Evolutionary conservation across 805 yeast species (phyloP), one percentile per base, ranked within the genome.

Genomic region (Myxozyma geophila): DNA sequence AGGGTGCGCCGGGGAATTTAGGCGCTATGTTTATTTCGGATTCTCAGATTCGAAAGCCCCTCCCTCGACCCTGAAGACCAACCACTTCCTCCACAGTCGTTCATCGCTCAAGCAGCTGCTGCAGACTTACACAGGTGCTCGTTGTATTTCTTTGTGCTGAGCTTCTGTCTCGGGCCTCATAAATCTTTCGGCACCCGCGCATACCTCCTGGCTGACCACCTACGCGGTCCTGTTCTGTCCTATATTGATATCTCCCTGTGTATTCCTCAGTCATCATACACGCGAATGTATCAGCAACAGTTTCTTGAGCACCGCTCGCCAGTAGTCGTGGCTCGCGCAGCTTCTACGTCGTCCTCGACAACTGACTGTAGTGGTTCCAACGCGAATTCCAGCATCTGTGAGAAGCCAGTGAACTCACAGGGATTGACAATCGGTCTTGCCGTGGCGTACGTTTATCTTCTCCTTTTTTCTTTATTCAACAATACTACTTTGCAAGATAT

Each of bases 391-490:
- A 28, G 51, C 48, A 33, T 58, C 50, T 62, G 68, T 59, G 53
- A 65, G 49, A 54, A 47, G 54, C 66, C 68, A 15, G 43, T 36
- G 37, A 52, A 64, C 40, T 43, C 66, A 7, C 62, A 50, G 52
- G 54, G 52, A 12, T 59, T 68, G 3, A 48, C 66, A 17, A 56
- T 68, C 41, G 69, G 59, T 19, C 68, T 68, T 41, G 69, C 67
- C 15, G 62, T 68, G 36, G 61, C 59, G 68, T 67, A 58, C 23
- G 68, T 59, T 21, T 33, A 28, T 47, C 23, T 37, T 36, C 36
- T 37, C 6, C 47, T 47, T 39, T 43, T 35, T 23, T n/a, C 7
- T 4, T 9, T n/a, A 15, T 33, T 13, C 28, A 28, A 28, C 28
- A 28, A 28, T 3, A 28, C 28, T 28, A 28, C 28, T 28, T 28